phyloP scores from a whole-genome alignment of 225 moss, liverwort and hornwort genomes.

The Sphagnum tenellum region DNA sequence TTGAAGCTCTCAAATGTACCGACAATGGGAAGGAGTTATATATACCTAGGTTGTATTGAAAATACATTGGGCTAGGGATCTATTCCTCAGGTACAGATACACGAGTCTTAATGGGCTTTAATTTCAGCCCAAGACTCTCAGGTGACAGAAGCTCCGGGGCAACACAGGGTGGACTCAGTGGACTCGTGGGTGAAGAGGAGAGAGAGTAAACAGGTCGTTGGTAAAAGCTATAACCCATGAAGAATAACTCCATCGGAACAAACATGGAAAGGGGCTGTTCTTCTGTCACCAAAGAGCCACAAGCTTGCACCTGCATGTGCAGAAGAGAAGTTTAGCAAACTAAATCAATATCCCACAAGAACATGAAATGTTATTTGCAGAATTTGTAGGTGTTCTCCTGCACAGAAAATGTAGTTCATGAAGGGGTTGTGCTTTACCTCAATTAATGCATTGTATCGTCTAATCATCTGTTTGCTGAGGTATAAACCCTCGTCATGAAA shows the following conservation, averaged over 20 bases:
- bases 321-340: too few relatives aligned
- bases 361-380: background rate
- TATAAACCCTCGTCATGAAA: slow-evolving; percentile 34
- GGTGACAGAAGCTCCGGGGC: slow-evolving; percentile 68
- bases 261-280: slow-evolving; percentile 65
- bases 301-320: slow-evolving; percentile 49
- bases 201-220: slow-evolving; percentile 37
- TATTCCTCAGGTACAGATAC: slow-evolving; percentile 21
- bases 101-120: slow-evolving; percentile 86
- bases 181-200: slow-evolving; percentile 63
- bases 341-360: too few relatives aligned
- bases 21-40: too few relatives aligned
- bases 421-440: slow-evolving; percentile 16
- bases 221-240: slow-evolving; percentile 77
- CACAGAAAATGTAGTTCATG: background rate
- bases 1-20: too few relatives aligned
- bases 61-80: background rate
- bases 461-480: slow-evolving; percentile 30
- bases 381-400: background rate
- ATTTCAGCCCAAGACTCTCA: slow-evolving; percentile 68
- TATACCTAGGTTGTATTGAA: too few relatives aligned
- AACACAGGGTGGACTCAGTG: slow-evolving; percentile 68
- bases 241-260: slow-evolving; percentile 74
- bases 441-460: slow-evolving; percentile 30
- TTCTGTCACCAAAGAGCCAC: slow-evolving; percentile 33